These are phyloP conservation scores for Talaromyces trachyspermus DNA, from an alignment of 495 filamentous ascomycete species.

Conservation along the genomic window DNA sequence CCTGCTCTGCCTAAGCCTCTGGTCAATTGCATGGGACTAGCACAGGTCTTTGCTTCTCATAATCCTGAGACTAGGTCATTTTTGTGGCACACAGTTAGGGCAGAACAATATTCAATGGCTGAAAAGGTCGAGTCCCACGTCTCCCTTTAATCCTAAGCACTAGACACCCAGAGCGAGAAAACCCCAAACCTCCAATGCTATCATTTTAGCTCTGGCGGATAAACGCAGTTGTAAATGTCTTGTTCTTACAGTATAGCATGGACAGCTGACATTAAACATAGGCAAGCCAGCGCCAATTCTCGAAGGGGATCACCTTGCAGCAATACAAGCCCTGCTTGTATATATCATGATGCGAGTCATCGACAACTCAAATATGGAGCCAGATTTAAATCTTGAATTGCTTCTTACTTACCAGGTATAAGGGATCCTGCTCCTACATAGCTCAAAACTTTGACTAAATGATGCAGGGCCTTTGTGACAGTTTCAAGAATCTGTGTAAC, in stretches of 20 bases:
- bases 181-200: too few relatives aligned
- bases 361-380: background rate
- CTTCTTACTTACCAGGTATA: too few relatives aligned
- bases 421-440: too few relatives aligned
- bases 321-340: slow-evolving; percentile 11
- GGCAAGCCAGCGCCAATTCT: too few relatives aligned
- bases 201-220: too few relatives aligned
- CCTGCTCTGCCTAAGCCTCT: slow-evolving; percentile 8
- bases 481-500: slow-evolving; percentile 1
- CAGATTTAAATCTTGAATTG: background rate
- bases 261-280: too few relatives aligned
- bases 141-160: too few relatives aligned
- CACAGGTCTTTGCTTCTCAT: slow-evolving; percentile 13
- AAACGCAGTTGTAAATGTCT: too few relatives aligned
- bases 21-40: slow-evolving; percentile 16
- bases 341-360: slow-evolving; percentile 12
- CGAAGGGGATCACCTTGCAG: slow-evolving; percentile 6
- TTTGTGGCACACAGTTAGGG: slow-evolving; percentile 10
- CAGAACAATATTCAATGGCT: slow-evolving; percentile 1
- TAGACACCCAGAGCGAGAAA: too few relatives aligned
- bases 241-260: too few relatives aligned
- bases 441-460: background rate
- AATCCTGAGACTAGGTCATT: slow-evolving; percentile 11
- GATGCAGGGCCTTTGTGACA: slow-evolving; percentile 2
- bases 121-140: background rate